Percentiles rank a stretch among this genome's conserved stretches.
Evolutionary conservation across 768 basidiomycete genomes (phyloP).

Genomic region (Kwoniella sp.): DNA sequence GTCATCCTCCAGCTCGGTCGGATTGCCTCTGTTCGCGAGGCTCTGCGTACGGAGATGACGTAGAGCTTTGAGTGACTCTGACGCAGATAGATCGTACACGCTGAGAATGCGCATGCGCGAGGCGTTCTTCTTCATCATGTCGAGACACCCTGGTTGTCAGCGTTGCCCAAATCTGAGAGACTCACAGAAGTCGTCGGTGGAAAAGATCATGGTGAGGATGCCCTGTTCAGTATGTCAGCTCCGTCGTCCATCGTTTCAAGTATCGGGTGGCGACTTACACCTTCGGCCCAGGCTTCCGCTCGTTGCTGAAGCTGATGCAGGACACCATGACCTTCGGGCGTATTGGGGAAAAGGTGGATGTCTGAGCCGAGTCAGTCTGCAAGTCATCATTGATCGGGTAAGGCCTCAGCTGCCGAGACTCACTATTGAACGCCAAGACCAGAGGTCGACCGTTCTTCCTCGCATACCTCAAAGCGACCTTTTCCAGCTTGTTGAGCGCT

Average conservation of each 20-base stretch:
- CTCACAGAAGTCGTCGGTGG: conserved; percentile 72
- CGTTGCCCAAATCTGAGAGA: neutral
- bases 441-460: conserved; percentile 62
- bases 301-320: conserved; percentile 81
- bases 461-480: conserved; percentile 69
- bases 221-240: conserved; percentile 48
- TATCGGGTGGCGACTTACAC: conserved; percentile 54
- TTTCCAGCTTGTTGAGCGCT: conserved; percentile 74
- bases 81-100: conserved; percentile 63
- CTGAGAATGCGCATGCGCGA: conserved; percentile 73
- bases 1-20: conserved; percentile 45
- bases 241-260: neutral
- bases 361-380: too few relatives aligned
- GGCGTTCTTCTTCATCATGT: conserved; percentile 58
- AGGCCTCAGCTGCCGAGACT: conserved; percentile 10
- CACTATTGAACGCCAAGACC: conserved; percentile 75
- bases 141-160: conserved; percentile 29
- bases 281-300: conserved; percentile 82
- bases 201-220: conserved; percentile 71
- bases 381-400: conserved; percentile 1
- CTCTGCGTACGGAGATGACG: conserved; percentile 55
- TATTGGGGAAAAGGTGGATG: conserved; percentile 55
- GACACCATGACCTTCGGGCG: conserved; percentile 70
- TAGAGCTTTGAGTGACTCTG: conserved; percentile 61
- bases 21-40: conserved; percentile 3